Evolutionary conservation across 495 filamentous ascomycete genomes (phyloP).

Genomic region (Hypoxylon intermedium): DNA sequence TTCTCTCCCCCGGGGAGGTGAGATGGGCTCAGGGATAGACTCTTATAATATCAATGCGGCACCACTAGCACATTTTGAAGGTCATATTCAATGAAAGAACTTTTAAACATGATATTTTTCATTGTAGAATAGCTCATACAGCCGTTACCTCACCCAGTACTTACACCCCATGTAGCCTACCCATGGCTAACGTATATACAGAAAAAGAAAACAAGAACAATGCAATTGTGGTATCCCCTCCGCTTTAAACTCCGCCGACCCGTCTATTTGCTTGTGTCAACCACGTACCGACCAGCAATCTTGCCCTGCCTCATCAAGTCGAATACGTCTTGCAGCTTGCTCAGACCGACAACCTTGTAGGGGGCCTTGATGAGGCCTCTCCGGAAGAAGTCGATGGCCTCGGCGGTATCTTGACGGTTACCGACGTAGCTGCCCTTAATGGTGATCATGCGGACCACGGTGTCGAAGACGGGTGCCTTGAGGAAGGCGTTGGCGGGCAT

Average conservation of each 20-base stretch:
- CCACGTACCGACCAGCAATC: slow-evolving; percentile 88
- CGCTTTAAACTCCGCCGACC: slow-evolving; percentile 8
- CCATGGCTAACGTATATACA: slow-evolving; percentile 11
- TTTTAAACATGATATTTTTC: too few species aligned
- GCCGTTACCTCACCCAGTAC: too few species aligned
- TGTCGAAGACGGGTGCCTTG: slow-evolving; percentile 82
- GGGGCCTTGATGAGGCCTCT: slow-evolving; percentile 85
- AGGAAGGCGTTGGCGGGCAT: slow-evolving; percentile 80
- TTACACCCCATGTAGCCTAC: too few species aligned
- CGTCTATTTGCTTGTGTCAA: slow-evolving; percentile 66
- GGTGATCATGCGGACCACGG: slow-evolving; percentile 83
- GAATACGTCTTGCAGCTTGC: slow-evolving; percentile 78
- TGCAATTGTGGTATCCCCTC: slow-evolving; percentile 21
- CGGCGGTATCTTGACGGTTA: slow-evolving; percentile 81
- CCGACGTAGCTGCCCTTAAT: slow-evolving; percentile 96
- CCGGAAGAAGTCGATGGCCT: slow-evolving; percentile 87
- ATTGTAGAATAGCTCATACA: too few species aligned
- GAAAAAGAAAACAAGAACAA: slow-evolving; percentile 10
- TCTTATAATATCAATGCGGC: too few species aligned
- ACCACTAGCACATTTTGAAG: too few species aligned
- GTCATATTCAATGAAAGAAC: too few species aligned
- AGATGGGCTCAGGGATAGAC: too few species aligned
- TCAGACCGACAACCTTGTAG: slow-evolving; percentile 81
- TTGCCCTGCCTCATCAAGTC: slow-evolving; percentile 75
- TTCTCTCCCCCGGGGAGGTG: too few species aligned